Base-by-base conservation (phyloP, 1,139 yeast species). In the Blastobotrys proliferans region DNA sequence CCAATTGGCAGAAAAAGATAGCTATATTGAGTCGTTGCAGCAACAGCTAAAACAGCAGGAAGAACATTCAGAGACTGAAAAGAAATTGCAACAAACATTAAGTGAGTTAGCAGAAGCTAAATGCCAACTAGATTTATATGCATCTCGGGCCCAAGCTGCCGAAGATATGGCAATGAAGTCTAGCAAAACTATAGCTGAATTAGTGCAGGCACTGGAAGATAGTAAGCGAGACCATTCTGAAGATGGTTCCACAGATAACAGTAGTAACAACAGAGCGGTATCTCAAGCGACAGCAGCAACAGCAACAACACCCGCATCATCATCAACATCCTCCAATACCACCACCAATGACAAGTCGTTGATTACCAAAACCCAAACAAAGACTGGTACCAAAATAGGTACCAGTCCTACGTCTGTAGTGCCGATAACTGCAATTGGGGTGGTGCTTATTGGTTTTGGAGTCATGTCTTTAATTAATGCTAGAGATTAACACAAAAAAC, bases 361-460 rank as follows among this genome's bases (percentile, higher is more conserved):
- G 26, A 11, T 8, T 11, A 8, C 26, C n/a, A n/a, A n/a, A n/a
- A n/a, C n/a, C n/a, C n/a, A n/a, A n/a, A n/a, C n/a, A n/a, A n/a
- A n/a, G n/a, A n/a, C n/a, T n/a, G n/a, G n/a, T n/a, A n/a, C n/a
- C n/a, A n/a, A n/a, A n/a, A n/a, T n/a, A n/a, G n/a, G n/a, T n/a
- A n/a, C n/a, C n/a, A n/a, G n/a, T 29, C 10, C 11, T 22, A 17
- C 16, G 35, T 20, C 4, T 14, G 19, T 18, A n/a, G n/a, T 33
- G 16, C 17, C 22, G 14, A 24, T 31, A 3, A 50, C 55, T 4
- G 60, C 61, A 5, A 37, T 55, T 10, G 59, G 59, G 6, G 60
- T 57, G 10, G 56, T 55, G n/a, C 43, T 55, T 10, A 32, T 55
- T 3, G 61, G 61, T 11, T 45, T 55, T 16, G 47, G 57, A 16